Evolutionary conservation across 2,329 filamentous ascomycete species (phyloP).

Genomic region (Cladosporium sp.): DNA sequence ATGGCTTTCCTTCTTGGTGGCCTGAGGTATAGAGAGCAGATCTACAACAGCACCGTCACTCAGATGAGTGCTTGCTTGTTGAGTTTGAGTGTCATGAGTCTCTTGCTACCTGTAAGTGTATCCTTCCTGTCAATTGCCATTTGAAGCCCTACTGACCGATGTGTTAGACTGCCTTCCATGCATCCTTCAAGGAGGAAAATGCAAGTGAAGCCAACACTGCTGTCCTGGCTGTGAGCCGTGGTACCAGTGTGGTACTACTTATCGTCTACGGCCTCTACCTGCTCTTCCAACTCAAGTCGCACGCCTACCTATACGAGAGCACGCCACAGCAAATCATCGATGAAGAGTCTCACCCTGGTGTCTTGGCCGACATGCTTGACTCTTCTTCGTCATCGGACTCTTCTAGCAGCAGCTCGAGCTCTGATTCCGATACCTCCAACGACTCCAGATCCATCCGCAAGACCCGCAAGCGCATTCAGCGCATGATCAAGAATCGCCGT

Average conservation of each 20-base stretch:
- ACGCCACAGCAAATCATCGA: slow-evolving; percentile 91
- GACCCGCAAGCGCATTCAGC: slow-evolving; percentile 70
- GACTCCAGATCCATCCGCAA: slow-evolving; percentile 46
- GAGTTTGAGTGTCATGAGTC: slow-evolving; percentile 83
- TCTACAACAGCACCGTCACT: slow-evolving; percentile 93
- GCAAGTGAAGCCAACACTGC: slow-evolving; percentile 57
- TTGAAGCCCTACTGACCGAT: too few species aligned
- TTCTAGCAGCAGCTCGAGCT: slow-evolving; percentile 43
- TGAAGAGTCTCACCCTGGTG: slow-evolving; percentile 81
- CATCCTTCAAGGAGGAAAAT: slow-evolving; percentile 59
- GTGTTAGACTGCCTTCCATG: slow-evolving; percentile 77
- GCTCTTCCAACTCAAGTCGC: slow-evolving; percentile 86
- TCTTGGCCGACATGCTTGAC: slow-evolving; percentile 77
- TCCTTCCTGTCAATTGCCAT: too few species aligned
- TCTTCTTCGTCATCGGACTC: slow-evolving; percentile 58
- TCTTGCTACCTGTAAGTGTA: slow-evolving; percentile 68
- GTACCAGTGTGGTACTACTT: slow-evolving; percentile 80
- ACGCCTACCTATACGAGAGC: slow-evolving; percentile 87
- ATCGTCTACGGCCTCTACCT: slow-evolving; percentile 81
- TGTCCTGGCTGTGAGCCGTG: slow-evolving; percentile 81
- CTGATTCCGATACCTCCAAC: slow-evolving; percentile 64
- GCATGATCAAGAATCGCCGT: slow-evolving; percentile 66
- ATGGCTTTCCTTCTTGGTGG: slow-evolving; percentile 90
- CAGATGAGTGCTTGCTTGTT: slow-evolving; percentile 95
- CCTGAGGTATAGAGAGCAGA: slow-evolving; percentile 81